These are phyloP conservation scores for Melaleuca alternifolia DNA, from an alignment of 345 rosid genomes.

Conservation along the genomic window DNA sequence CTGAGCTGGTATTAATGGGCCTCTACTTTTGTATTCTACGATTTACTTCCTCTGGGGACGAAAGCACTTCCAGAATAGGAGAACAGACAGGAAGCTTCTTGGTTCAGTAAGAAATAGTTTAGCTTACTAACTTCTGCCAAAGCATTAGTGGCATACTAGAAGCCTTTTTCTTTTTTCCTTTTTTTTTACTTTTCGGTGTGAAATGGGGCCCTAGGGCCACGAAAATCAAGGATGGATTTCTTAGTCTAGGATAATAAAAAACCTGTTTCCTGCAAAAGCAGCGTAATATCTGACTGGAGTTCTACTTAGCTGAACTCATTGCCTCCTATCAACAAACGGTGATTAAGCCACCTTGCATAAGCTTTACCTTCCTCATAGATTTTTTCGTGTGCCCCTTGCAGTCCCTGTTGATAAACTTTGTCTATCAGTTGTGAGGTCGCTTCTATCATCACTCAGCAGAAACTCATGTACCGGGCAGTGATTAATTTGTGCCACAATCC, in stretches of 20 bases:
- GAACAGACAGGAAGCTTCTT: not conserved
- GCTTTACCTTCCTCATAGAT: not conserved
- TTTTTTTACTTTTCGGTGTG: too few species aligned
- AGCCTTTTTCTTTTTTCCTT: too few species aligned
- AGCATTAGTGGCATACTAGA: too few species aligned
- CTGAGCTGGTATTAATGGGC: too few species aligned
- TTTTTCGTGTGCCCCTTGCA: too few species aligned
- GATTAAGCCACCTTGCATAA: not conserved
- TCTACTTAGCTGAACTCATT: not conserved
- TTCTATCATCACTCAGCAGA: not conserved
- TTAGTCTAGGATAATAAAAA: not conserved
- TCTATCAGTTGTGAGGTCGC: not conserved
- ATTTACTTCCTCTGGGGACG: too few species aligned
- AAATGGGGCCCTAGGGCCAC: not conserved
- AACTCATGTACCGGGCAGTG: not conserved
- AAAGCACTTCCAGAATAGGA: not conserved
- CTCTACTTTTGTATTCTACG: too few species aligned
- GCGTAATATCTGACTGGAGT: not conserved
- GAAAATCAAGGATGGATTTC: not conserved
- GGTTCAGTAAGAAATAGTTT: not conserved
- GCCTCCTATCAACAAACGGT: not conserved
- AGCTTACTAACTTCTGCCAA: too few species aligned
- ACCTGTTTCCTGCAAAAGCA: not conserved
- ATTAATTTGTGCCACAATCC: too few species aligned
- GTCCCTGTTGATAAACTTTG: not conserved